A percentile compares a stretch with the other conserved stretches of the same genome.
Evolutionary conservation across 768 basidiomycete genomes (phyloP).

Genomic region (Suillus americanus): DNA sequence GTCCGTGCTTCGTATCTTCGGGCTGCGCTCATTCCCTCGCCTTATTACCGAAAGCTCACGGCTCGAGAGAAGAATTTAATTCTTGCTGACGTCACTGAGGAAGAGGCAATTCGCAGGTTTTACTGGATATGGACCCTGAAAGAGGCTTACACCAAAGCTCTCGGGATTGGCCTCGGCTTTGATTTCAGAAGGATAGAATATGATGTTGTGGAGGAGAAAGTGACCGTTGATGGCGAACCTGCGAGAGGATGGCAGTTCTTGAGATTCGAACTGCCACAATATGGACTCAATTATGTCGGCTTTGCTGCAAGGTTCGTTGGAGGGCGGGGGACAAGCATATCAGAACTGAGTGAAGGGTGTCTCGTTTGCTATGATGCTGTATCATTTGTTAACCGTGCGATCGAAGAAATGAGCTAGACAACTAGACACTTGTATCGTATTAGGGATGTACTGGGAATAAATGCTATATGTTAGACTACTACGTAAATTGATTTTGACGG

Average conservation of each 20-base stretch:
- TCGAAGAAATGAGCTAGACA: conserved; percentile 38
- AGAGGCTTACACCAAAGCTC: conserved; percentile 88
- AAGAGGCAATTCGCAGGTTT: conserved; percentile 59
- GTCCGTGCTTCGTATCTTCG: neutral
- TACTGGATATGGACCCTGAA: conserved; percentile 90
- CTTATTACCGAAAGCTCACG: conserved; percentile 37
- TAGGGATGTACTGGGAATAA: conserved; percentile 19
- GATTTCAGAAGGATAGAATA: conserved; percentile 79
- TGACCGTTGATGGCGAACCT: conserved; percentile 58
- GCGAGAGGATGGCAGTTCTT: conserved; percentile 69
- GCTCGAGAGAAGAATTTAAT: conserved; percentile 33
- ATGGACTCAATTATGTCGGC: conserved; percentile 58
- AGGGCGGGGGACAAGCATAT: conserved; percentile 34
- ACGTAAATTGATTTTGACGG: conserved; percentile 3
- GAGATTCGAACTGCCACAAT: conserved; percentile 54
- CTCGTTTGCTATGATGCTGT: conserved; percentile 47
- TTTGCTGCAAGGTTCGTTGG: conserved; percentile 65
- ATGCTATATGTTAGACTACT: conserved; percentile 17
- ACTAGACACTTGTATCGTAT: conserved; percentile 7
- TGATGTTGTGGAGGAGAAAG: conserved; percentile 47
- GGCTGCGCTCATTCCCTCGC: conserved; percentile 11
- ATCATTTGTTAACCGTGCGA: conserved; percentile 47
- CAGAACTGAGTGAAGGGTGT: conserved; percentile 37
- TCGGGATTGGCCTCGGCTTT: conserved; percentile 81
- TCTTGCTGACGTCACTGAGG: conserved; percentile 39